Conservation (phyloP, 345 rosid genomes). For the Noccaea bulbosa region DNA sequence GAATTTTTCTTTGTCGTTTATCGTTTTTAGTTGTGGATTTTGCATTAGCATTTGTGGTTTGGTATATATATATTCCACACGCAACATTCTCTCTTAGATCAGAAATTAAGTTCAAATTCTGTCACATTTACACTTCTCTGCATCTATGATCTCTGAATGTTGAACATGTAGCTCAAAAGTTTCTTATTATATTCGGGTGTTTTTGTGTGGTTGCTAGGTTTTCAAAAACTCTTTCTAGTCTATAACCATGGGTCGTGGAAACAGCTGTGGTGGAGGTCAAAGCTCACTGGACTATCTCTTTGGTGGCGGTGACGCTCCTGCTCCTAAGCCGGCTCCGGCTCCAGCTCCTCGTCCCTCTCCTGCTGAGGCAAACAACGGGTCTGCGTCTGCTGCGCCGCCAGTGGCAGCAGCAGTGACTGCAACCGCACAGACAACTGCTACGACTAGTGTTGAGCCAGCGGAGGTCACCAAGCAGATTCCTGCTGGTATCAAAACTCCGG, state of each 20-base stretch:
- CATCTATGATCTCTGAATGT: background rate
- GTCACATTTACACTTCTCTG: background rate
- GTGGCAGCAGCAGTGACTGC: conserved; percentile 30
- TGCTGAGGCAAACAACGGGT: conserved; percentile 32
- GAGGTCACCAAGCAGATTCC: conserved; percentile 59
- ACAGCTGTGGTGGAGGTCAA: conserved; percentile 82
- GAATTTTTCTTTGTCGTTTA: background rate
- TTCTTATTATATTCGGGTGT: background rate
- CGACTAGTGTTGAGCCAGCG: conserved; percentile 43
- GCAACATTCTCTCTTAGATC: background rate
- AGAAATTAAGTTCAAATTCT: background rate
- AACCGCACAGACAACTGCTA: conserved; percentile 31
- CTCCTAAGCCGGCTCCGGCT: conserved; percentile 37
- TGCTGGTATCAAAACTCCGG: conserved; percentile 64
- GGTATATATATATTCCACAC: background rate
- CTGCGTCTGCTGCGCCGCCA: conserved; percentile 6
- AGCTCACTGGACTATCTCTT: conserved; percentile 83
- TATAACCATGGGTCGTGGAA: conserved; percentile 77
- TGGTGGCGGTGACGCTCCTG: conserved; percentile 60
- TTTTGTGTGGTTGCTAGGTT: conserved; percentile 19
- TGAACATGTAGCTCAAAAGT: background rate
- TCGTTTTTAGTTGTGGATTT: background rate
- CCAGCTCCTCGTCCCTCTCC: conserved; percentile 44
- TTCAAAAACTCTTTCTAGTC: background rate
- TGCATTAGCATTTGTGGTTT: background rate